Base-by-base conservation (phyloP, 345 rosid genomes). In the Melastoma malabathricum region DNA sequence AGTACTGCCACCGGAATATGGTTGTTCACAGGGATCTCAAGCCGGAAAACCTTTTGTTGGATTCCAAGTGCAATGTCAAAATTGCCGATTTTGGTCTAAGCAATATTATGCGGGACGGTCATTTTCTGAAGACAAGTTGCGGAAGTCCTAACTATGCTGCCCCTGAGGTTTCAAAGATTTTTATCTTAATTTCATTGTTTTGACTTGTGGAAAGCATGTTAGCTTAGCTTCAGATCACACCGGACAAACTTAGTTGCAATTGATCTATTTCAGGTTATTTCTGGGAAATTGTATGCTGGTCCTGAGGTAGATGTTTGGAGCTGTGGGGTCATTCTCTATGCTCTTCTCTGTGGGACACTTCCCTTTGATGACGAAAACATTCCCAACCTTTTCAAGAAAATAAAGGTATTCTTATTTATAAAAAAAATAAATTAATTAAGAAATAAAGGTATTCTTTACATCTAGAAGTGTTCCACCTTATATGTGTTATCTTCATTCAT, bases 301-400 rank as follows among this genome's bases (percentile, higher is more conserved):
- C 94, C 95, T 61, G 99, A 88, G 73, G 99, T 93, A 53, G 99
- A 93, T 71, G 99, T 93, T 39, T 93, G 99, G 99, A 93, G 99
- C 70, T 93, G 99, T 60, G 99, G 99, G 34, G 97, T 93, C 50
- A 93, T 88, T 62, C 73, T 93, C 43, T 93, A 93, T 48, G 99
- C 97, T 52, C 99, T 93, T 69, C 95, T 93, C 23, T 93, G 97
- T 54, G 99, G 99, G 18, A 85, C 95, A 31, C 90, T 93, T 57
- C 99, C 97, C 22, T 93, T 93, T 48, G 97, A 93, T 69, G 97
- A 88, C 62, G 99, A 93, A 66, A 88, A 85, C 75, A 85, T 88
- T 67, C 94, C 99, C 46, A 88, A 79, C 62, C 94, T 93, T 63
- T 93, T 88, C 43, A 88, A 83, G 79, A 93, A 88, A 74, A 88